Conservation (phyloP, 2,329 filamentous ascomycete species). For the Colletotrichum shisoi region DNA sequence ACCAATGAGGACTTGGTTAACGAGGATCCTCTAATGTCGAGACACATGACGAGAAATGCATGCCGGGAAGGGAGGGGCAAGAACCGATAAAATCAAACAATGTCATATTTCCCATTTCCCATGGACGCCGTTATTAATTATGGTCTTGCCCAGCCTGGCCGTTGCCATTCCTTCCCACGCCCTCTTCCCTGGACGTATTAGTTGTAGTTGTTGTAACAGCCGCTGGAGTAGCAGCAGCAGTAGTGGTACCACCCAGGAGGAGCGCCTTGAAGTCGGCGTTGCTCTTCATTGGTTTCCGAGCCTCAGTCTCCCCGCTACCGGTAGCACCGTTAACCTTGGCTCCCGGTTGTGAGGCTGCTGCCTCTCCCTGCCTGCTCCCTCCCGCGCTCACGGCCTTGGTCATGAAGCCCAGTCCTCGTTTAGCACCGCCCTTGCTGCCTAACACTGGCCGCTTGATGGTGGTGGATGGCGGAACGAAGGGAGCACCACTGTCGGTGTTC, state of each 20-base stretch:
- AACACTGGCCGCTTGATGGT: conserved; percentile 54
- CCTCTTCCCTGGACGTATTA: conserved; percentile 24
- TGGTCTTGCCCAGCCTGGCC: conserved; percentile 23
- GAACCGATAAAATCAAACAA: conserved; percentile 28
- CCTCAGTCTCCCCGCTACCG: conserved; percentile 40
- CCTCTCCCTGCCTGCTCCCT: conserved; percentile 1
- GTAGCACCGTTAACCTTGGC: conserved; percentile 44
- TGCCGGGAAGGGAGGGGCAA: neutral
- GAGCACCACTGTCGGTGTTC: conserved; percentile 40
- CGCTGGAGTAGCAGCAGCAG: neutral
- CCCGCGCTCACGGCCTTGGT: conserved; percentile 43
- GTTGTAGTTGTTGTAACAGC: conserved; percentile 12
- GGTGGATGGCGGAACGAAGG: conserved; percentile 57
- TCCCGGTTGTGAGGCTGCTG: conserved; percentile 22
- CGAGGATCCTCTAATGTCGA: conserved; percentile 1
- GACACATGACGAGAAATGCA: neutral
- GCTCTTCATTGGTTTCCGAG: conserved; percentile 53
- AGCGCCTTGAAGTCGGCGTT: conserved; percentile 68
- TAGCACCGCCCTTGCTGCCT: conserved; percentile 50
- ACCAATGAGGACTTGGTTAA: conserved; percentile 10
- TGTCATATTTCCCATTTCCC: conserved; percentile 28
- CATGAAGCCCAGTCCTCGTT: conserved; percentile 56
- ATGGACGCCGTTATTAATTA: conserved; percentile 33
- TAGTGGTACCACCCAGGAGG: conserved; percentile 47
- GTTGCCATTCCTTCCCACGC: conserved; percentile 22